Base-by-base conservation (phyloP, 805 yeast genomes). In the Wickerhamiella qilinensis region DNA sequence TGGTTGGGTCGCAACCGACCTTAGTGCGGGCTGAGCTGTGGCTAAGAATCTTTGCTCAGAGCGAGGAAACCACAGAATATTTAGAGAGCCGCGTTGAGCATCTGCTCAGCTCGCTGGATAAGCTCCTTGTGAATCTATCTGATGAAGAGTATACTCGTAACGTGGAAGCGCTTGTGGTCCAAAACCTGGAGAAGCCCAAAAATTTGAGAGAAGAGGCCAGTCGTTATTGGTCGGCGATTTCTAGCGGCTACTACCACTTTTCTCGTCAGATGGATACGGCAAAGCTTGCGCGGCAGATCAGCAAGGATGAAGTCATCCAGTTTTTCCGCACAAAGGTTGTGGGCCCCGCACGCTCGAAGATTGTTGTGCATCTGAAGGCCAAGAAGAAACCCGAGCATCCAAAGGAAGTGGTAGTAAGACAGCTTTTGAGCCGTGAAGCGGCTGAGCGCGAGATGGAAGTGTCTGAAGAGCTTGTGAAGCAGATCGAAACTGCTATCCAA, bases 231-330 rank as follows among this genome's bases (percentile, higher is more conserved):
- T 64, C 68, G 38, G 66, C 73, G 12, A 78, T 91, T 41, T 70
- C 72, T 22, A 66, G 73, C 40, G 95, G 95, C 4, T 79, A 64
- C 57, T 86, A 79, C 52, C 83, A 88, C 54, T 88, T 84, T 58
- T 58, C 64, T 28, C 65, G 70, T 38, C 64, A 73, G 41, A 69
- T 64, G 29, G 59, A 63, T 34, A 77, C 76, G 42, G 84, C 81
- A 5, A 65, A 65, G 33, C 43, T 69, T 3, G 65, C 84, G 38
- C 65, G 68, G 37, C 50, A 50, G 3, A 55, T 84, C 38, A 63
- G 75, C 21, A 69, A 75, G 50, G 55, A 58, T 1, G 79, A 85
- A 21, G 59, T 85, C 28, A 47, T 71, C 20, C 63, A 64, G 1
- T 75, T 75, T 50, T 82, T 67, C 53, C 51, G 68, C 20, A 48